Evolutionary conservation across 2,329 filamentous ascomycete species (phyloP).

Genomic region (Exophiala aquamarina): DNA sequence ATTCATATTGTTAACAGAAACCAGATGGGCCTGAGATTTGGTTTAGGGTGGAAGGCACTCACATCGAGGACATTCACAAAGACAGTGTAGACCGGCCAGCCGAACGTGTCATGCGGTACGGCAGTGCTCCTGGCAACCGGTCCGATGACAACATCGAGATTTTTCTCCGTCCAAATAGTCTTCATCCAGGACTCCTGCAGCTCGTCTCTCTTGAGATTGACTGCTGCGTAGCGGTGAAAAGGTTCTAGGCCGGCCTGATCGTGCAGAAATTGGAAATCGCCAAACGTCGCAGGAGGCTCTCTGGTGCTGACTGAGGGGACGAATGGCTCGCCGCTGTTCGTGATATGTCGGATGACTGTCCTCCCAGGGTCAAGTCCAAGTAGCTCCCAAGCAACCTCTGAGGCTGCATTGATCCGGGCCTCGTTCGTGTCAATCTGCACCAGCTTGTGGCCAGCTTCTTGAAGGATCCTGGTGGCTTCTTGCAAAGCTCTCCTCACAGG

Average conservation of each 20-base stretch:
- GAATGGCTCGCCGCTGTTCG: constrained; percentile 23
- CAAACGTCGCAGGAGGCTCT: no score
- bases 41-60: constrained; percentile 3
- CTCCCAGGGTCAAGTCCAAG: constrained; percentile 21
- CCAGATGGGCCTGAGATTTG: no score
- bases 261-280: no score
- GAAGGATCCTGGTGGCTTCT: constrained; percentile 47
- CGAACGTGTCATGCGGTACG: constrained; percentile 4
- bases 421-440: constrained; percentile 11
- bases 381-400: constrained; percentile 24
- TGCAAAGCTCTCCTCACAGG: constrained; percentile 49
- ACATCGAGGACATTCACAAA: constrained; percentile 8
- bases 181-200: constrained; percentile 37
- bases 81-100: constrained; percentile 3
- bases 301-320: constrained; percentile 12
- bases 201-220: constrained; percentile 38
- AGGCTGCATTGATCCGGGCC: constrained; percentile 7
- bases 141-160: not conserved
- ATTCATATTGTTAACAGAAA: constrained; percentile 2
- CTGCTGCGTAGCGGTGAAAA: constrained; percentile 42
- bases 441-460: constrained; percentile 54
- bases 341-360: constrained; percentile 1
- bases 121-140: constrained; percentile 1
- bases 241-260: constrained; percentile 33
- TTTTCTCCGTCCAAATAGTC: not conserved